A percentile compares a stretch with the other conserved stretches of the same genome.
phyloP scores from a whole-genome alignment of 768 basidiomycete genomes.

The Kwoniella newhampshirensis region DNA sequence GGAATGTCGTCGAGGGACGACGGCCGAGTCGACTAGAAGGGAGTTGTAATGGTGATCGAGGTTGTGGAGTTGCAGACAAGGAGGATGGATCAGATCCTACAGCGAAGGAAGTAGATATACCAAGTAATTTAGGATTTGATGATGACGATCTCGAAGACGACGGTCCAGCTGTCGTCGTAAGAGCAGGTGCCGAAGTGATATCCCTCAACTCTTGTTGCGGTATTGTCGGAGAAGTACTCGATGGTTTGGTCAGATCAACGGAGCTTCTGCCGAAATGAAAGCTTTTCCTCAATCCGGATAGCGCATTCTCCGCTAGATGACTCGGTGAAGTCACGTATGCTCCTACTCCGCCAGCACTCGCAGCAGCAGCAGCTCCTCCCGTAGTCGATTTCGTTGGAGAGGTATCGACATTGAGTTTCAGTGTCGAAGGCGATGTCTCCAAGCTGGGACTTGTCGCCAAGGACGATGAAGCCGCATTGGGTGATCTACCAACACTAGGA shows the following conservation, averaged over 20 bases:
- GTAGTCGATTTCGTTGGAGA: conserved; percentile 16
- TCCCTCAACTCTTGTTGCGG: conserved; percentile 33
- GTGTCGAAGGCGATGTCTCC: not conserved
- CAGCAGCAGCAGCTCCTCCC: not conserved
- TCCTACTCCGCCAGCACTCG: not conserved
- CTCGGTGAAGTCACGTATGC: conserved; percentile 16
- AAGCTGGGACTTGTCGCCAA: not conserved
- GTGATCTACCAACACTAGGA: conserved; percentile 5
- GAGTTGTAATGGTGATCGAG: conserved; percentile 15
- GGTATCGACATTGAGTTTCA: not conserved
- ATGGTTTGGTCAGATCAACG: not conserved
- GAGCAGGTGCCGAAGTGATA: conserved; percentile 14
- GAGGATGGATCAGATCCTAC: conserved; percentile 33
- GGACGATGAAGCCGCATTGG: conserved; percentile 15
- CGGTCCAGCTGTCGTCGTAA: conserved; percentile 12
- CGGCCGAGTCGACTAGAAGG: not conserved
- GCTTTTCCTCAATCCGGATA: conserved; percentile 36
- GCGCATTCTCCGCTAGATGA: conserved; percentile 38
- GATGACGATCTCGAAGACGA: conserved; percentile 12
- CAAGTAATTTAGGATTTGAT: conserved; percentile 14
- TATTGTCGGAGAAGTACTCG: not conserved
- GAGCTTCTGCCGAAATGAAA: conserved; percentile 31
- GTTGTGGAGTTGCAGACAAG: conserved; percentile 22
- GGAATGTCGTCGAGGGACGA: conserved; percentile 15
- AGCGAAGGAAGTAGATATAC: conserved; percentile 16